These are phyloP conservation scores for Yarrowia sp. DNA, from an alignment of 805 yeast species.

Conservation along the genomic window DNA sequence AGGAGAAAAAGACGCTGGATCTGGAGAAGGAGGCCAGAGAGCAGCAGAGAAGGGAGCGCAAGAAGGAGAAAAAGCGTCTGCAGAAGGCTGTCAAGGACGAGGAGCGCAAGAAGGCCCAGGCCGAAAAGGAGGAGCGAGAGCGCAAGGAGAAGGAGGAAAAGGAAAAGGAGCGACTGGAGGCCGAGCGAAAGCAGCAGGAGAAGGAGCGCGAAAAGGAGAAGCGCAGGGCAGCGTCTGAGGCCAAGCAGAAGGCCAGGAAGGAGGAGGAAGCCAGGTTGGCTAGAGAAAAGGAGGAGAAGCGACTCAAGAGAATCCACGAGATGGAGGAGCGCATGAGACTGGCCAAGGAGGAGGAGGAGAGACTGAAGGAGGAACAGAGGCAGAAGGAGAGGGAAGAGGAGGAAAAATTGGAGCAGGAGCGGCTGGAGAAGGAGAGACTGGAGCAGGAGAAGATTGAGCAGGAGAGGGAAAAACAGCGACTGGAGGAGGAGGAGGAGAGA, in stretches of 20 bases:
- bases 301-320: constrained; percentile 28
- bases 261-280: constrained; percentile 33
- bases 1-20: constrained; percentile 34
- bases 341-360: not conserved
- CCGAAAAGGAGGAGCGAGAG: constrained; percentile 39
- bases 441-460: not conserved
- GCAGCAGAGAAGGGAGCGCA: constrained; percentile 43
- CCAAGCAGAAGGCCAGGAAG: constrained; percentile 31
- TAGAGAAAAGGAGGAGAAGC: constrained; percentile 37
- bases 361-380: not conserved
- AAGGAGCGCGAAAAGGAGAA: constrained; percentile 20
- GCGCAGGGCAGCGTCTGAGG: constrained; percentile 11
- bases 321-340: constrained; percentile 28
- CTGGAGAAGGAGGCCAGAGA: constrained; percentile 40
- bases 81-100: constrained; percentile 43
- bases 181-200: constrained; percentile 1
- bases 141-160: constrained; percentile 1
- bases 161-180: not conserved
- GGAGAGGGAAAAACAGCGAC: not conserved
- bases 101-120: constrained; percentile 39
- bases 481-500: not conserved
- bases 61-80: constrained; percentile 44
- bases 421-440: not conserved
- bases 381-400: not conserved
- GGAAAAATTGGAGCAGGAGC: not conserved